A percentile compares a stretch with the other conserved stretches of the same genome.
Conservation (phyloP, 2,329 filamentous ascomycete species). For the Fusarium drepaniforme region DNA sequence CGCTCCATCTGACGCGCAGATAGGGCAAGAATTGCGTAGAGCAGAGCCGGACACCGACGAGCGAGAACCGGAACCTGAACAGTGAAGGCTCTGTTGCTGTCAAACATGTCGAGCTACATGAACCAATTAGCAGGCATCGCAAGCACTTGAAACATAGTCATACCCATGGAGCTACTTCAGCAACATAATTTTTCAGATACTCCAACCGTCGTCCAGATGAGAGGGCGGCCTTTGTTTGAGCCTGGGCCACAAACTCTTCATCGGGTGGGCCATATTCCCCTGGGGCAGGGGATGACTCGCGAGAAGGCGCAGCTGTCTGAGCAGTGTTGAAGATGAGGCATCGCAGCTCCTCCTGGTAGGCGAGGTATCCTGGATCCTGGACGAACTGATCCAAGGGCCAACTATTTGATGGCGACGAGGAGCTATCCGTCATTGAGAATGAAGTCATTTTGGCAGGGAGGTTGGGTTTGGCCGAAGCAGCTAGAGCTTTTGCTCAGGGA, state of each 20-base stretch:
- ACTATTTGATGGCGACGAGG: conserved; percentile 45
- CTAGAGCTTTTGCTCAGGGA: not conserved
- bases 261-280: conserved; percentile 32
- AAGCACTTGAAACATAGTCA: not conserved
- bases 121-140: not conserved
- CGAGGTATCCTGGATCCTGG: conserved; percentile 57
- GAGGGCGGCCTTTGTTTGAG: conserved; percentile 44
- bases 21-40: conserved; percentile 65
- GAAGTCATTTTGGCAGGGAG: conserved; percentile 14
- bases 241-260: conserved; percentile 36
- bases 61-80: conserved; percentile 64
- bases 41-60: conserved; percentile 57
- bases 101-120: conserved; percentile 67
- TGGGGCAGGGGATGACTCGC: conserved; percentile 51
- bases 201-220: conserved; percentile 50
- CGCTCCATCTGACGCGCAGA: conserved; percentile 67
- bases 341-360: conserved; percentile 60
- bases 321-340: conserved; percentile 60
- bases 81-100: conserved; percentile 64
- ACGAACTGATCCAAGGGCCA: conserved; percentile 52
- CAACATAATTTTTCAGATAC: conserved; percentile 64
- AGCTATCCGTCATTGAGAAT: conserved; percentile 33
- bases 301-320: conserved; percentile 56
- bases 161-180: conserved; percentile 65
- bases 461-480: not conserved